phyloP scores from a whole-genome alignment of 129 eudicot species.

The Artemisia tridentata region DNA sequence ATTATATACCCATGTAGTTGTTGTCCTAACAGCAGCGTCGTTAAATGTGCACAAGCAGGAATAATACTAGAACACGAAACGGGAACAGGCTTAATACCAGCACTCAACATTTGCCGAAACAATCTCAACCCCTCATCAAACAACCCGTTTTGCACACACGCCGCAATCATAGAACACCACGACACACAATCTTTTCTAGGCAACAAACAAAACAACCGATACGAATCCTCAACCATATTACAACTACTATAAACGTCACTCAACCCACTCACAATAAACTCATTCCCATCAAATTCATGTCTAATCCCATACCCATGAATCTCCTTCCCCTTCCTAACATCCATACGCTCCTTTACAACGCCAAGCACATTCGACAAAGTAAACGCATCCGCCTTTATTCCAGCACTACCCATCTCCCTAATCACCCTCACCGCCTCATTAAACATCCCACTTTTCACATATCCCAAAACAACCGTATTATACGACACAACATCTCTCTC shows the following conservation, averaged over 20 bases:
- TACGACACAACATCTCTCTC: too few species aligned
- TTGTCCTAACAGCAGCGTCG: too few species aligned
- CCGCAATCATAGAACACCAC: too few species aligned
- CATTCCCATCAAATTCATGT: slow-evolving; percentile 48
- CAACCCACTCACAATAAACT: slow-evolving; percentile 62
- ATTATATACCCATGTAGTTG: too few species aligned
- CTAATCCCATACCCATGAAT: slow-evolving; percentile 75
- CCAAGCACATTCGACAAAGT: slow-evolving; percentile 73
- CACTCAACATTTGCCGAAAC: too few species aligned
- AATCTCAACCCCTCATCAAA: too few species aligned
- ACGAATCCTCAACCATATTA: slow-evolving; percentile 28
- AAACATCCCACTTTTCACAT: slow-evolving; percentile 53
- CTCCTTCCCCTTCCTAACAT: slow-evolving; percentile 68
- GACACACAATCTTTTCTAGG: too few species aligned
- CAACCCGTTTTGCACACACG: too few species aligned
- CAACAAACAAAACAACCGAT: too few species aligned
- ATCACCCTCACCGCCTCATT: slow-evolving; percentile 50
- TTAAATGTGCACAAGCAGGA: too few species aligned
- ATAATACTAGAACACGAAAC: too few species aligned
- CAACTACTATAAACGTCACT: slow-evolving; percentile 39
- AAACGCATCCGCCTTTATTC: slow-evolving; percentile 64
- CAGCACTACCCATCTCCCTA: slow-evolving; percentile 52
- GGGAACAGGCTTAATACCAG: too few species aligned
- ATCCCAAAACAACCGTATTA: slow-evolving; percentile 36
- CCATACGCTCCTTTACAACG: slow-evolving; percentile 47